Base-by-base conservation (phyloP, 257 asterid genomes). In the Ophiorrhiza pumila region DNA sequence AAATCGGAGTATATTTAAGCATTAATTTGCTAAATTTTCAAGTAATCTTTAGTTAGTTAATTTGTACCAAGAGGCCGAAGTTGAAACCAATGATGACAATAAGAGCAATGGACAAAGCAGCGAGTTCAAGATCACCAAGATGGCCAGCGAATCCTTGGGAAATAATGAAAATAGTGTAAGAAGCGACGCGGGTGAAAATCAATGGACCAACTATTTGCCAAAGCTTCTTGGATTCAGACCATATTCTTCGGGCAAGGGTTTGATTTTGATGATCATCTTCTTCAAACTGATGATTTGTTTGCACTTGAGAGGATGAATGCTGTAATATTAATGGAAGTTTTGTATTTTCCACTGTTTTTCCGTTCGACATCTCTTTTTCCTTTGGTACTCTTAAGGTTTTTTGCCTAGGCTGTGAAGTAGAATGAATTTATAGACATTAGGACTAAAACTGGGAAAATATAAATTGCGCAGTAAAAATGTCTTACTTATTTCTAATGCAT, bases 71-170 rank as follows among this genome's bases (percentile, higher is more conserved):
- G 52, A 92, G 88, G 50, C 97, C 97, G 34, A 89, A 89, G 52
- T 87, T 89, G 88, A 92, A 87, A 72, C 95, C 98, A 12, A 82
- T 15, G 71, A 92, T 43, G 75, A 92, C 97, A 62, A 74, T 86
- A 52, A 74, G 64, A 18, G 89, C 88, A 25, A 92, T 90, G 72
- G 98, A 80, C 87, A 92, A 79, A 80, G 93, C 91, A 41, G 98
- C 98, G 6, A 90, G 91, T 69, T 92, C 95, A 18, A 87, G 89
- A 69, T 92, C 96, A 45, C 98, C 96, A 8, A 92, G 87, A 76
- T 90, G 98, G 55, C 98, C 97, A 67, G 98, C 94, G 76, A 90
- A 92, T 67, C 97, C 98, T 60, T 87, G 97, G 7, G 96, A 80
- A 71, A 85, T 80, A 31, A 87, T 81, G 71, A 85, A 83, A 96